Base-by-base conservation (phyloP, 148 eudicot genomes). In the Nepenthes mirabilis region DNA sequence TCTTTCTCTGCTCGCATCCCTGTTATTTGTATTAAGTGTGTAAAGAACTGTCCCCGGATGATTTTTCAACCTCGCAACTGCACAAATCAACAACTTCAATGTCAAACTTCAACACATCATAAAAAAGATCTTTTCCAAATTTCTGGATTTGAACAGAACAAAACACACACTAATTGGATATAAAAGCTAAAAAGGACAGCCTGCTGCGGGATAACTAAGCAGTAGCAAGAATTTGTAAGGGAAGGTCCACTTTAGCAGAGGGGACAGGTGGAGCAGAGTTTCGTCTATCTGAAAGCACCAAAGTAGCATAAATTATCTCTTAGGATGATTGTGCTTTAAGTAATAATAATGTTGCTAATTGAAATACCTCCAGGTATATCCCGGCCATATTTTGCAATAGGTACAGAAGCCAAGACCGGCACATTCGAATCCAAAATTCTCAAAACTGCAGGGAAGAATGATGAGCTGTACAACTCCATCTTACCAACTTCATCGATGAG, bases 401-500 rank as follows among this genome's bases (percentile, higher is more conserved):
- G 97, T 43, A 91, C 73, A 45, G 93, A 72, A 65, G 97, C 97
- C 76, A 91, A 71, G 32, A 88, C 63, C 23, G 97, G 97, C 65
- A 78, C 60, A 50, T 91, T 77, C n/a, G 94, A 85, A 65, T 80
- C 79, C 72, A 91, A 66, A 59, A 91, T 68, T 67, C 80, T 78
- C 64, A 83, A 67, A n/a, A 91, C 93, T 34, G 96, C 87, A 61
- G 97, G 96, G 63, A 87, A 80, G 72, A 88, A 91, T 37, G 81
- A 81, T 47, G 97, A 73, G 62, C 97, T 85, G 75, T 60, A 88
- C 56, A 91, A 69, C 83, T 91, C 97, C 97, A 91, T 91, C 67
- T 88, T 88, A 37, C 97, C 96, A 71, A 91, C 79, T 75, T 91
- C 97, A 72, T 91, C 97, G 37, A 91, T 85, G 56, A 91, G 51